Conservation (phyloP, 2,329 filamentous ascomycete species). For the Podosphaera xanthii region DNA sequence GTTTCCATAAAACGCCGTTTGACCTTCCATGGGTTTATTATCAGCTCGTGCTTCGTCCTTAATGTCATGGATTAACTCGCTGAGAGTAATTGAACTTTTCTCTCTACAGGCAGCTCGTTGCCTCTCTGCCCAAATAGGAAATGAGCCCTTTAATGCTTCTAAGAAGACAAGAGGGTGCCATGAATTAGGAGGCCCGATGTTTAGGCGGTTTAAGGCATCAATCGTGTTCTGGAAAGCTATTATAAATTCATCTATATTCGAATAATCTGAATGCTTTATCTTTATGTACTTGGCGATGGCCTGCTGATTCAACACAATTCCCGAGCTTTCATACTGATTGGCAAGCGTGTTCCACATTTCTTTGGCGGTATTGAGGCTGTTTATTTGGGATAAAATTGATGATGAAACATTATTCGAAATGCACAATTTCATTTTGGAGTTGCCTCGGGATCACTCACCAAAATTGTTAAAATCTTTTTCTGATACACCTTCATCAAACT, state of each 20-base stretch:
- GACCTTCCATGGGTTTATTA: no score
- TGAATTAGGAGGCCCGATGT: not conserved
- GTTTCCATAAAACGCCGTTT: no score
- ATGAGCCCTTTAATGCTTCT: constrained; percentile 7
- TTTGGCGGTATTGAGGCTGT: not conserved
- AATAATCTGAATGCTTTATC: not conserved
- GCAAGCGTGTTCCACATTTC: not conserved
- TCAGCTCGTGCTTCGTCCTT: no score
- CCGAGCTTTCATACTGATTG: not conserved
- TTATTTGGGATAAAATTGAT: not conserved
- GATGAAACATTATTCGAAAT: not conserved
- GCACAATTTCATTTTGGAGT: not conserved
- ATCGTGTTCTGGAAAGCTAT: not conserved
- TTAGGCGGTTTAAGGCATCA: not conserved
- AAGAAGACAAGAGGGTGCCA: not conserved
- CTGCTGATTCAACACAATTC: not conserved
- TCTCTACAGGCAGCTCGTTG: no score
- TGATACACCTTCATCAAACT: not conserved
- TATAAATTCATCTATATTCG: not conserved
- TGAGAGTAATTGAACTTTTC: no score
- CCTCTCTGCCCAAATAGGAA: no score
- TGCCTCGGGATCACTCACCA: not conserved
- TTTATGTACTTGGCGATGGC: not conserved
- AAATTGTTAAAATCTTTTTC: not conserved
- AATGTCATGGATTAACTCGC: no score